Evolutionary conservation across 352 stramenopile species (phyloP).

Genomic region (Phytophthora boehmeriae): DNA sequence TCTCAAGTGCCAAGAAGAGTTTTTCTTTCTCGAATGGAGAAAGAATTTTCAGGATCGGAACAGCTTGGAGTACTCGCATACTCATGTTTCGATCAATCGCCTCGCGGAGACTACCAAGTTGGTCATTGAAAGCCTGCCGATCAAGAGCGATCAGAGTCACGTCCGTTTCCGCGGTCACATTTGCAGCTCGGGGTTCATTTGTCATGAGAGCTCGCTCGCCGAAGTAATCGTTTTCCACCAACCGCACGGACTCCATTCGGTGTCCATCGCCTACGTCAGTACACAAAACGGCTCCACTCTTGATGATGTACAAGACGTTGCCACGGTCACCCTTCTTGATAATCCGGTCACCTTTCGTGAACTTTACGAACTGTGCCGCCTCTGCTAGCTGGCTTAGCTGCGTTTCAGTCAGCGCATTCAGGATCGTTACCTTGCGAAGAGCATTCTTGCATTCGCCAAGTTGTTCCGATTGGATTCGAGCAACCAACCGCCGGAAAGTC

Average conservation of each 20-base stretch:
- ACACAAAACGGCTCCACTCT: constrained; percentile 67
- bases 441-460: constrained; percentile 70
- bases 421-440: constrained; percentile 58
- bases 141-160: constrained; percentile 86
- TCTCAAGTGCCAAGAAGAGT: constrained; percentile 62
- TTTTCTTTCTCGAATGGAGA: constrained; percentile 62
- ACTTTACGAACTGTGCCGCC: constrained; percentile 72
- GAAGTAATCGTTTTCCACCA: constrained; percentile 90
- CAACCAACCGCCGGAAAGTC: constrained; percentile 87
- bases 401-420: constrained; percentile 61
- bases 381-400: constrained; percentile 66
- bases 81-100: constrained; percentile 91
- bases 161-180: constrained; percentile 82
- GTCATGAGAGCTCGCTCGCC: constrained; percentile 93
- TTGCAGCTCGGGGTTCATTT: constrained; percentile 87
- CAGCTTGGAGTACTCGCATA: constrained; percentile 76
- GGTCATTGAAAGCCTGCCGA: constrained; percentile 93
- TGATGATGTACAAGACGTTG: constrained; percentile 90
- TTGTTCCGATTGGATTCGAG: constrained; percentile 72
- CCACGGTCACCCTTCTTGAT: constrained; percentile 83
- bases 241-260: constrained; percentile 40
- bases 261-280: constrained; percentile 58
- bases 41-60: constrained; percentile 76
- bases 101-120: constrained; percentile 91
- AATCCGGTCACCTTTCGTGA: constrained; percentile 73